Base-by-base conservation (phyloP, 768 basidiomycete species). In the Zangia roseola region DNA sequence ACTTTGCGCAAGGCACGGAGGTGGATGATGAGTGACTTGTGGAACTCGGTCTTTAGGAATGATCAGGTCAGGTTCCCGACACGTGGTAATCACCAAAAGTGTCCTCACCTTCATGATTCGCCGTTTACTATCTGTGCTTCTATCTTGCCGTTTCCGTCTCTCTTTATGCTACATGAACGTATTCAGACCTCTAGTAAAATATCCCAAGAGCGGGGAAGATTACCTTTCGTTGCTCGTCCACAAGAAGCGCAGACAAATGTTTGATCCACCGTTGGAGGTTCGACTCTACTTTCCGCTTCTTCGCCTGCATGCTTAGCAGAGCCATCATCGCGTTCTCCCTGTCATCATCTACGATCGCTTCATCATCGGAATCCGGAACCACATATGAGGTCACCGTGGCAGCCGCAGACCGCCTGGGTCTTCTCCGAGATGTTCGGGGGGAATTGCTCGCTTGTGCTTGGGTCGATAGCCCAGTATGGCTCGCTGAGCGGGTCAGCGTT, bases 201-300 rank as follows among this genome's bases (percentile, higher is more conserved):
- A 30, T 40, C 50, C n/a, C 31, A 5, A 39, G 9, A 20, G 30
- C 44, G 8, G 23, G 17, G 31, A 9, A n/a, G 6, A n/a, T 43
- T 47, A 87, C 88, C 79, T 88, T 89, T 54, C 78, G 77, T 53
- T 84, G 82, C 59, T 91, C 88, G 26, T 78, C 75, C 61, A 81
- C 84, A 19, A 80, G 68, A 36, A 91, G 65, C 16, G 74, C 70
- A 6, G 74, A 70, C 30, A 91, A 64, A 55, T 87, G 80, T 58
- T 80, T 80, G 59, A 89, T 79, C 88, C 88, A 91, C 37, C 74
- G 67, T 56, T 86, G 83, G 45, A 79, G 58, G 48, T 76, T 71
- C 10, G 74, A 70, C 54, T 78, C 76, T 4, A 67, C 70, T 35
- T 65, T 69, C 43, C 68, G 65, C 54, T 71, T 72, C 46, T 70